These are phyloP conservation scores for Sclerotinia subarctica DNA, from an alignment of 2,329 filamentous ascomycete species.

Conservation along the genomic window DNA sequence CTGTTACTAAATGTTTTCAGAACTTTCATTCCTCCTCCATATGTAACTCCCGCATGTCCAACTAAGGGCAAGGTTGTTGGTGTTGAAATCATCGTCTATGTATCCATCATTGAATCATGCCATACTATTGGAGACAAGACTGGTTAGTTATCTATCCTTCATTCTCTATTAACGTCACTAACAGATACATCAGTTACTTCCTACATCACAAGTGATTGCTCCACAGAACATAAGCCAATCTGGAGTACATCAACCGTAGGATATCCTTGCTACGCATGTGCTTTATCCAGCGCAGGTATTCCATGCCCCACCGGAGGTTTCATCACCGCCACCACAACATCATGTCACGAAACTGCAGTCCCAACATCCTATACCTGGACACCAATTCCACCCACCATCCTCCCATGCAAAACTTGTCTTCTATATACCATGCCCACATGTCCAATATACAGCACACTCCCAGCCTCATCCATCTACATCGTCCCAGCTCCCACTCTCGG, in stretches of 20 bases:
- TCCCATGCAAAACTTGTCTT: slow-evolving; percentile 22
- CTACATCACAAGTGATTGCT: slow-evolving; percentile 22
- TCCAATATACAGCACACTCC: slow-evolving; percentile 20
- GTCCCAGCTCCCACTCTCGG: slow-evolving; percentile 8
- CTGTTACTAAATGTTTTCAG: slow-evolving; percentile 8
- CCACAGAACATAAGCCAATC: slow-evolving; percentile 24
- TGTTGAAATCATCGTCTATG: slow-evolving; percentile 38
- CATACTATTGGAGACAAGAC: slow-evolving; percentile 23
- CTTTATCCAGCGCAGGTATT: slow-evolving; percentile 21
- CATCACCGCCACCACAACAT: slow-evolving; percentile 24
- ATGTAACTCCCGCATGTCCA: slow-evolving; percentile 25
- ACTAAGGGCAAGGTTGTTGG: slow-evolving; percentile 31
- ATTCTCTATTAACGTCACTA: background rate
- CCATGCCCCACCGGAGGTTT: slow-evolving; percentile 17
- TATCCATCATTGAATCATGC: slow-evolving; percentile 37
- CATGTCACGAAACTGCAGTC: slow-evolving; percentile 16
- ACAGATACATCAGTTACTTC: slow-evolving; percentile 20
- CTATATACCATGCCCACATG: slow-evolving; percentile 26
- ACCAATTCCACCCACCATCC: slow-evolving; percentile 18
- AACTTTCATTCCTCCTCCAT: slow-evolving; percentile 25
- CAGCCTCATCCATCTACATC: slow-evolving; percentile 10
- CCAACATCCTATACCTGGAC: slow-evolving; percentile 24
- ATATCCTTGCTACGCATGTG: slow-evolving; percentile 26
- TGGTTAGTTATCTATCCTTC: slow-evolving; percentile 1
- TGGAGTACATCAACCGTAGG: slow-evolving; percentile 22